Evolutionary conservation across 2,329 filamentous ascomycete species (phyloP).

Genomic region (Clarireedia homoeocarpa): DNA sequence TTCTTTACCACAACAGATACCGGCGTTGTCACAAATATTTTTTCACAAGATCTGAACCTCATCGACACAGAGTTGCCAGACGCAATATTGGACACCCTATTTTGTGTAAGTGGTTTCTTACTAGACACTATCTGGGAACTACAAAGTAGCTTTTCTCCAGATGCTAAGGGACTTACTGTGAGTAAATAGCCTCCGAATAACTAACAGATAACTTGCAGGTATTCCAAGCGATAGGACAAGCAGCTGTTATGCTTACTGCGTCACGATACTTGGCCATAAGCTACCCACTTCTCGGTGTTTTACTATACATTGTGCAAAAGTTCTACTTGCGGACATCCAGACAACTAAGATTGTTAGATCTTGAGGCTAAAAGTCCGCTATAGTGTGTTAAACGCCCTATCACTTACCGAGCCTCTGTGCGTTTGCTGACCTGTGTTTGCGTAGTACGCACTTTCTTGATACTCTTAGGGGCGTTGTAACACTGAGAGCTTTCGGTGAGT

Average conservation of each 20-base stretch:
- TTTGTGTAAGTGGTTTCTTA: background rate
- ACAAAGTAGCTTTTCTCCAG: too few species aligned
- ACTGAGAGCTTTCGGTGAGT: constrained; percentile 40
- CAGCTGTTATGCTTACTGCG: constrained; percentile 5
- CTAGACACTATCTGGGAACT: background rate
- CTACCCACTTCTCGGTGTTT: constrained; percentile 8
- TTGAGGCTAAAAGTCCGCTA: constrained; percentile 36
- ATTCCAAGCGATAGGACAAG: background rate
- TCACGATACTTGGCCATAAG: constrained; percentile 7
- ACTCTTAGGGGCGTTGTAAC: constrained; percentile 37
- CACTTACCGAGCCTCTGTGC: background rate
- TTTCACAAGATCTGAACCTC: constrained; percentile 21
- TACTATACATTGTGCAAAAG: constrained; percentile 28
- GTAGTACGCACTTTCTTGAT: constrained; percentile 35
- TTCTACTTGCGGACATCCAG: constrained; percentile 40
- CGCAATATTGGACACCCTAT: constrained; percentile 9
- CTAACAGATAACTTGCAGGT: background rate
- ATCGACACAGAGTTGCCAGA: constrained; percentile 23
- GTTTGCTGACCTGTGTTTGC: background rate
- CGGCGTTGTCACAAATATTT: constrained; percentile 18
- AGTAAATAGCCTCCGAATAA: background rate
- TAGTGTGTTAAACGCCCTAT: constrained; percentile 22
- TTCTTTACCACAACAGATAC: constrained; percentile 18
- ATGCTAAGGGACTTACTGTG: too few species aligned
- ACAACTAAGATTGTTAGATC: constrained; percentile 39